Evolutionary conservation across 2,329 filamentous ascomycete species (phyloP), one percentile per base, ranked within the genome.

Genomic region (Aspergillus fumigatus): DNA sequence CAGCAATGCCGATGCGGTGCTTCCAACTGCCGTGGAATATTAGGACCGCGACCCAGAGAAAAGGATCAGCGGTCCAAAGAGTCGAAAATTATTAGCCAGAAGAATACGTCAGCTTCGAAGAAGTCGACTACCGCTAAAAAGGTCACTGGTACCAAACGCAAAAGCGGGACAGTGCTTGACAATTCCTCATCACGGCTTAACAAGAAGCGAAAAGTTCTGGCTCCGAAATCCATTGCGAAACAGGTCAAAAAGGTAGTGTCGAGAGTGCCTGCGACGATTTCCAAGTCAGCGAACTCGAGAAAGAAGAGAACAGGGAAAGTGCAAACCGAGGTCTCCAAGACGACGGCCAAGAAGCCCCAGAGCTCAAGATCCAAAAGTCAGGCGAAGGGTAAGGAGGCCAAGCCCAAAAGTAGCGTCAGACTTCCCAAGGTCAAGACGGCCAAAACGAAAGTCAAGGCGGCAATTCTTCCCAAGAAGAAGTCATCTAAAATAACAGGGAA

Each of bases 1-100:
- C 85, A 88, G 67, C 71, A 80, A 60, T 88, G 85, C 66, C 81
- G 82, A 55, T 88, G 85, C 66, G 85, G 85, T 29, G 79, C 84
- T 8, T 68, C 76, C 8, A 81, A 79, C 38, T 88, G 85, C 65
- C 81, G 85, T 60, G 86, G 85, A 50, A 79, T 85, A 41, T 74
- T 88, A 38, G 84, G 83, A 11, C 81, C 81, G 9, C 80, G 78
- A 52, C 77, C 79, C 4, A 82, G 81, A 65, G 79, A 82, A 52
- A 76, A 75, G 51, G 69, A 72, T 14, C 70, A 71, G 56, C 70
- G 70, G 47, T 60, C 66, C 32, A 72, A 71, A 57, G 60, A 62
- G 50, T 53, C 57, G 10, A 57, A 55, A 49, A 59, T 55, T 48
- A 62, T 68, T 47, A 62, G 63, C 17, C 59, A 64, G 51, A 70